Percentiles rank a stretch among this genome's conserved stretches.
Conservation (phyloP, 208 protist genomes). For the Tritrichomonas musculus region DNA sequence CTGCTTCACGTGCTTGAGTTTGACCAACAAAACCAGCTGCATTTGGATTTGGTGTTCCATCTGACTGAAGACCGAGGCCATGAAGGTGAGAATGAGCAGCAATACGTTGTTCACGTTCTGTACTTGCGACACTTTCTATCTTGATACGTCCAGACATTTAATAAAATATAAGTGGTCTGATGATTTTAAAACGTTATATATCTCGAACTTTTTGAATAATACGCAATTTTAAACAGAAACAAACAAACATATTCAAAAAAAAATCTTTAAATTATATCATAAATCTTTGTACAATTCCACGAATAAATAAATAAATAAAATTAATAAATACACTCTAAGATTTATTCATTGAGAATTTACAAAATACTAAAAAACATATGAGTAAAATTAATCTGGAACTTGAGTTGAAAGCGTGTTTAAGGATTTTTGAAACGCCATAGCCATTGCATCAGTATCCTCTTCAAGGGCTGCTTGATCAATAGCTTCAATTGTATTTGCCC, state of each 20-base stretch:
- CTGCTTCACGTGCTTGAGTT: slow-evolving; percentile 84
- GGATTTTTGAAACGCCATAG: background rate
- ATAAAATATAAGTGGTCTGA: background rate
- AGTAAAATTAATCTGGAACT: no score
- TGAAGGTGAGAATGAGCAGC: slow-evolving; percentile 96
- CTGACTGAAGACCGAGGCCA: slow-evolving; percentile 85
- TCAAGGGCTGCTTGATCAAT: background rate
- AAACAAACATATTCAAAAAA: no score
- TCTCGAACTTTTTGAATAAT: no score
- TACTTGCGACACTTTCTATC: slow-evolving; percentile 82
- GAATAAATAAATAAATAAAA: no score
- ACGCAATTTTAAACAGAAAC: no score
- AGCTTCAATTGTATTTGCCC: background rate
- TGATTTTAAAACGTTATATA: background rate
- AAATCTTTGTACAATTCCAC: no score
- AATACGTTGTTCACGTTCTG: slow-evolving; percentile 83
- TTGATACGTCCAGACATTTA: slow-evolving; percentile 17
- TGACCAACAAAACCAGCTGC: slow-evolving; percentile 95
- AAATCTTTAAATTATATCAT: no score
- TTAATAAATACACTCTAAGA: no score
- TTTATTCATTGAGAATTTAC: no score
- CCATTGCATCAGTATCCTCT: background rate
- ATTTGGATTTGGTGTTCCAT: slow-evolving; percentile 65
- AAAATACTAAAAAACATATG: no score
- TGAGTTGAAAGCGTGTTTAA: no score